Conservation (phyloP, 179 eudicot species). For the Heliamphora pulchella region DNA sequence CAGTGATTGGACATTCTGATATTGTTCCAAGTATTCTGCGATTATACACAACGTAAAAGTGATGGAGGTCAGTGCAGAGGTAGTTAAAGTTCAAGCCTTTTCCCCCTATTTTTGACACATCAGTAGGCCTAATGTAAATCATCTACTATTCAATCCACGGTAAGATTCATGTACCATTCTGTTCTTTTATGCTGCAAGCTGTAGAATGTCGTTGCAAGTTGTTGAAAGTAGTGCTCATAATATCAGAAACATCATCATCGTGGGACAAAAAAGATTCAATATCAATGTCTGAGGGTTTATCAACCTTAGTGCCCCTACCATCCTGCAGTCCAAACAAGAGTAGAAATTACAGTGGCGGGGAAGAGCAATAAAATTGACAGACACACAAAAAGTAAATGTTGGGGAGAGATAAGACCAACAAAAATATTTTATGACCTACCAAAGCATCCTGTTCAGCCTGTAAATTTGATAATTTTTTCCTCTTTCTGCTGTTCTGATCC, state of each 20-base stretch:
- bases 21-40: neutral
- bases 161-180: neutral
- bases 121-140: neutral
- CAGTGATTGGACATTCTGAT: too few relatives aligned
- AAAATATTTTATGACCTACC: slow-evolving; percentile 10
- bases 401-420: neutral
- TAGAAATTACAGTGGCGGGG: neutral
- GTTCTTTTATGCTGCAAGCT: neutral
- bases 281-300: slow-evolving; percentile 3
- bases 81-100: neutral
- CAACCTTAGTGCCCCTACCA: neutral
- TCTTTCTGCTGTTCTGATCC: slow-evolving; percentile 8
- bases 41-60: neutral
- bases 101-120: neutral
- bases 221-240: neutral
- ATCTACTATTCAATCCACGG: neutral
- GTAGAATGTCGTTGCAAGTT: neutral
- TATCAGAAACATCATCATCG: slow-evolving; percentile 5
- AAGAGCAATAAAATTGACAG: neutral
- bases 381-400: neutral
- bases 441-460: neutral
- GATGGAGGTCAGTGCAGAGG: neutral
- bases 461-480: neutral
- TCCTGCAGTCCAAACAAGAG: slow-evolving; percentile 10
- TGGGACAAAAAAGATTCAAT: slow-evolving; percentile 1